These are phyloP conservation scores for Leishmania mexicana DNA, from an alignment of 208 protist genomes.

Conservation along the genomic window DNA sequence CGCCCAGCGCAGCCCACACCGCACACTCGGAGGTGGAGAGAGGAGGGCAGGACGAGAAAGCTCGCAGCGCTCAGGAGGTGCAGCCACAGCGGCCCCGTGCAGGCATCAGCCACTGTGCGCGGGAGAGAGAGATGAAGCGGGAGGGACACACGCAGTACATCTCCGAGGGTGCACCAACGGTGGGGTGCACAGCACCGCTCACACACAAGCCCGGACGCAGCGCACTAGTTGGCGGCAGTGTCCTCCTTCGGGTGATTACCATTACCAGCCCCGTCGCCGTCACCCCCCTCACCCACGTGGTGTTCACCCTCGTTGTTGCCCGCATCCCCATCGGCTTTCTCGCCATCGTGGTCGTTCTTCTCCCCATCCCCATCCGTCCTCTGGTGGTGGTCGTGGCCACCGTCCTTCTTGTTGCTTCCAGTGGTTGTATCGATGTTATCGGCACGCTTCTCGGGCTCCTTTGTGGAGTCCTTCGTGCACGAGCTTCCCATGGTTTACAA, in stretches of 20 bases:
- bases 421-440: not conserved
- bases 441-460: not conserved
- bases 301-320: not conserved
- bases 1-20: not conserved
- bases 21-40: not conserved
- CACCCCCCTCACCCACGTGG: not conserved
- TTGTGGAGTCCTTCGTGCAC: not conserved
- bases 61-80: not conserved
- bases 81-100: not conserved
- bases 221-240: not conserved
- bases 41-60: not conserved
- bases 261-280: not conserved
- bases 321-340: not conserved
- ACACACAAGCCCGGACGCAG: not conserved
- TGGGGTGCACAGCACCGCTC: not conserved
- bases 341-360: too few relatives aligned
- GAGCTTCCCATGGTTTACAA: not conserved
- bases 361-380: too few relatives aligned
- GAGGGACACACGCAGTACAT: not conserved
- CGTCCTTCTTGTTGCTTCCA: not conserved
- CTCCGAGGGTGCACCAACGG: not conserved
- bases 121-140: not conserved
- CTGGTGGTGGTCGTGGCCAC: too few relatives aligned
- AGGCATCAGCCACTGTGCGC: not conserved
- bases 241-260: not conserved